A percentile compares a stretch with the other conserved stretches of the same genome.
Conservation (phyloP, 805 yeast genomes). For the Candida coquimbonensis region DNA sequence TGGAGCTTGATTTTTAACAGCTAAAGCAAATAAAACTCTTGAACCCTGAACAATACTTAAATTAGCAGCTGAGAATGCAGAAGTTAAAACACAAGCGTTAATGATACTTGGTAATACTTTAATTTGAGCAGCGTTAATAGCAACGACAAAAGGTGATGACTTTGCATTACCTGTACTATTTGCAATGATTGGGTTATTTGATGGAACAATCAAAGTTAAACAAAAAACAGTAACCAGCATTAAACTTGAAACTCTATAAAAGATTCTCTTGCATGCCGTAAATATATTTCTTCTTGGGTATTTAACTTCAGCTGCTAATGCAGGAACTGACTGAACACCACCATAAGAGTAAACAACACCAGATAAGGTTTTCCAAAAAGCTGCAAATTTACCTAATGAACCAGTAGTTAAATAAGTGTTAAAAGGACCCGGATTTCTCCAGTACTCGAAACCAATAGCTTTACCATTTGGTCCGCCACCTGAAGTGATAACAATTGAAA, state of each 20-base stretch:
- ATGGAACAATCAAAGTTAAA: conserved; percentile 27
- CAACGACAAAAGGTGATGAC: conserved; percentile 35
- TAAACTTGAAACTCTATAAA: conserved; percentile 23
- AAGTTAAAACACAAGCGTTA: conserved; percentile 32
- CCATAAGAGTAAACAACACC: conserved; percentile 33
- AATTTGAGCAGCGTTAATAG: conserved; percentile 40
- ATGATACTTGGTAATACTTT: conserved; percentile 29
- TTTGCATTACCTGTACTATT: conserved; percentile 24
- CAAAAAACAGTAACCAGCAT: conserved; percentile 26
- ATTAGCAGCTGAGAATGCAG: conserved; percentile 35
- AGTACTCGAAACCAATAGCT: conserved; percentile 30
- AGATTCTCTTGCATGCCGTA: conserved; percentile 27
- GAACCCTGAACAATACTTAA: conserved; percentile 23
- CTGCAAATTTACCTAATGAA: conserved; percentile 21
- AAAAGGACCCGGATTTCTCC: conserved; percentile 15
- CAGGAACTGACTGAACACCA: conserved; percentile 41
- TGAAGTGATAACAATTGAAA: conserved; percentile 47
- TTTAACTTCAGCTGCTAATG: conserved; percentile 32
- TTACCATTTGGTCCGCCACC: conserved; percentile 50
- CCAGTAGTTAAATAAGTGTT: conserved; percentile 15
- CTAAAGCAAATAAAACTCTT: conserved; percentile 29
- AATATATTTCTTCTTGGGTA: conserved; percentile 29
- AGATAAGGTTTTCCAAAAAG: conserved; percentile 28
- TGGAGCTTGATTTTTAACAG: conserved; percentile 32
- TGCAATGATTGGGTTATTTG: conserved; percentile 23